These are phyloP conservation scores for Neoboletus brunneissimus DNA, from an alignment of 768 basidiomycete species.

Conservation along the genomic window DNA sequence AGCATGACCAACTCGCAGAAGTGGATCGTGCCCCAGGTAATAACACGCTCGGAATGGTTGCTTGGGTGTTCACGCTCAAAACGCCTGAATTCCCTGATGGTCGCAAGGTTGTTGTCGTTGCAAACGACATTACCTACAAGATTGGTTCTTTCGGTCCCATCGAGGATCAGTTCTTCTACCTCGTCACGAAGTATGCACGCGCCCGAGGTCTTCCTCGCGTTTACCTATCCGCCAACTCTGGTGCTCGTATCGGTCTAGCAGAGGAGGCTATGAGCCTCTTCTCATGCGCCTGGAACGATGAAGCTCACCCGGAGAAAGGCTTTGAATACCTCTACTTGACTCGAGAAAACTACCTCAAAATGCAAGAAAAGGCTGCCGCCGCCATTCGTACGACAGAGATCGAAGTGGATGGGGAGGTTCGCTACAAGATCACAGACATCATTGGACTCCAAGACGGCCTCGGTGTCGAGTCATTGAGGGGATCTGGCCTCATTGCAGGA, in stretches of 20 bases:
- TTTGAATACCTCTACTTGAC: slow-evolving; percentile 95
- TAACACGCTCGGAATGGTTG: slow-evolving; percentile 97
- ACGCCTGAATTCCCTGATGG: slow-evolving; percentile 93
- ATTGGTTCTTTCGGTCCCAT: slow-evolving; percentile 96
- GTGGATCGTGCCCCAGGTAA: slow-evolving; percentile 91
- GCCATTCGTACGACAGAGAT: slow-evolving; percentile 82
- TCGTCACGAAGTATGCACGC: slow-evolving; percentile 92
- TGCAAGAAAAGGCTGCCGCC: slow-evolving; percentile 80
- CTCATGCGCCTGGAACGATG: slow-evolving; percentile 88
- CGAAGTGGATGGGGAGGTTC: slow-evolving; percentile 79
- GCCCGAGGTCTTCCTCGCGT: slow-evolving; percentile 86
- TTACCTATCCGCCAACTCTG: slow-evolving; percentile 98
- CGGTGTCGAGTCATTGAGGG: slow-evolving; percentile 93
- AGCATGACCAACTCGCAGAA: slow-evolving; percentile 86
- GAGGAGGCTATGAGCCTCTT: slow-evolving; percentile 89
- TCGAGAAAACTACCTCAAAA: slow-evolving; percentile 82
- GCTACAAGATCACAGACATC: slow-evolving; percentile 93
- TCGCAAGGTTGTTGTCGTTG: slow-evolving; percentile 83
- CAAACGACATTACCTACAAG: slow-evolving; percentile 98
- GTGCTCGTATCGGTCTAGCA: slow-evolving; percentile 92
- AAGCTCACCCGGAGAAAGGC: slow-evolving; percentile 85
- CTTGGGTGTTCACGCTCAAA: slow-evolving; percentile 88
- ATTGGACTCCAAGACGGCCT: slow-evolving; percentile 97
- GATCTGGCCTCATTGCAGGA: slow-evolving; percentile 97
- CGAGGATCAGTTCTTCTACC: slow-evolving; percentile 96